These are phyloP conservation scores for Postia placenta DNA, from an alignment of 768 basidiomycete genomes.

Conservation along the genomic window DNA sequence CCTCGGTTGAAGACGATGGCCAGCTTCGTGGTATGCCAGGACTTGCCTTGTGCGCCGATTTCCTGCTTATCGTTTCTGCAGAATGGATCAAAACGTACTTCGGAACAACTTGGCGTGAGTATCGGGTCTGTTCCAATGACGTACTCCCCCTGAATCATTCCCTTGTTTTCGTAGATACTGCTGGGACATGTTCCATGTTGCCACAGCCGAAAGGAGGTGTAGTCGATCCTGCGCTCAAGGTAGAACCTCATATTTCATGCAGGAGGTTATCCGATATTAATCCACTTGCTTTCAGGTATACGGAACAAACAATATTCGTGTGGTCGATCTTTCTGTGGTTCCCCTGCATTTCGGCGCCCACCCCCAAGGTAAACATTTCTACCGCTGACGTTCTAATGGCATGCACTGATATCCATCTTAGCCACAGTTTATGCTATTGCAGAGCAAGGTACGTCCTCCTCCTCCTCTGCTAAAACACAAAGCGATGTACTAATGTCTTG, in stretches of 20 bases:
- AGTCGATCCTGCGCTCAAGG: constrained; percentile 42
- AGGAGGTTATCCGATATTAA: neutral
- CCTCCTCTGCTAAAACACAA: too few species aligned
- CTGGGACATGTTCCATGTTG: constrained; percentile 48
- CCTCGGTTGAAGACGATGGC: constrained; percentile 22
- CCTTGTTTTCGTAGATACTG: constrained; percentile 30
- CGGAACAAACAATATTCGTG: constrained; percentile 50
- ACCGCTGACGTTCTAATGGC: neutral
- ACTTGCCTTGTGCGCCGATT: neutral
- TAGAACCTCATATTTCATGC: constrained; percentile 4
- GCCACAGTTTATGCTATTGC: constrained; percentile 41
- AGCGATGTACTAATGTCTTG: neutral
- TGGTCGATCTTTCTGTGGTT: constrained; percentile 48
- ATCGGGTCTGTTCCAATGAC: neutral
- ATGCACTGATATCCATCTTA: constrained; percentile 7
- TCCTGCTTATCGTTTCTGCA: constrained; percentile 1
- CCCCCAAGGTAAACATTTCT: constrained; percentile 30
- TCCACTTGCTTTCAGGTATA: constrained; percentile 36
- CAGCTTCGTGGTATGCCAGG: constrained; percentile 15
- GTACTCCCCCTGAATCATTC: neutral
- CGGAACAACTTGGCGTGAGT: constrained; percentile 20
- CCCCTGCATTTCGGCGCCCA: constrained; percentile 47
- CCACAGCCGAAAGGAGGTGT: constrained; percentile 45
- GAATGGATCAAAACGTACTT: constrained; percentile 21
- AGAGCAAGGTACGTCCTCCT: neutral